Percentiles rank a stretch among this genome's conserved stretches.
These are phyloP conservation scores for Annona cherimola DNA, from an alignment of 164 flowering plant genomes.

Conservation along the genomic window DNA sequence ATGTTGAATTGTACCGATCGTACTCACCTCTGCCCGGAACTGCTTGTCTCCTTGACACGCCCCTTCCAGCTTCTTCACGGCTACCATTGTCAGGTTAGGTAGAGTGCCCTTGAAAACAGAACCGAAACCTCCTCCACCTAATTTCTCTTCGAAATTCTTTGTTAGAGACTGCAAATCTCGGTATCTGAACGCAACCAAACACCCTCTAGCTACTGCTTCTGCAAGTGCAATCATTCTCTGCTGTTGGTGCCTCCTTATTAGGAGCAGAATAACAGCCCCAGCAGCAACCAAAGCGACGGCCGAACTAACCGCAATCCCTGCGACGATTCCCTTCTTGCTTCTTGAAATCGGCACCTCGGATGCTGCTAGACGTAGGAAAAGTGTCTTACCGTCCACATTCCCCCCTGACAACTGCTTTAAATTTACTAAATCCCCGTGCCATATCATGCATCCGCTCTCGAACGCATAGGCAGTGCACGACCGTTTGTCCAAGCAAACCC, in stretches of 20 bases:
- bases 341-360: not conserved
- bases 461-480: slow-evolving; percentile 18
- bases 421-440: slow-evolving; percentile 13
- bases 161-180: slow-evolving; percentile 36
- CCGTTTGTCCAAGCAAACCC: slow-evolving; percentile 14
- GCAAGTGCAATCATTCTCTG: slow-evolving; percentile 3
- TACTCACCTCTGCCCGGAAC: slow-evolving; percentile 55
- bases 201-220: slow-evolving; percentile 28
- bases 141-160: slow-evolving; percentile 41
- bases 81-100: slow-evolving; percentile 30
- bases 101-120: slow-evolving; percentile 46
- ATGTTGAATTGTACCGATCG: slow-evolving; percentile 60
- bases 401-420: slow-evolving; percentile 1
- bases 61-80: slow-evolving; percentile 48
- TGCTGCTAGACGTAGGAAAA: not conserved
- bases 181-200: slow-evolving; percentile 31
- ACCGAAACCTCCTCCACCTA: slow-evolving; percentile 55
- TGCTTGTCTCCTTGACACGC: slow-evolving; percentile 53
- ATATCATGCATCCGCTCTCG: slow-evolving; percentile 6
- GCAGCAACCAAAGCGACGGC: slow-evolving; percentile 13
- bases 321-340: slow-evolving; percentile 6
- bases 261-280: not conserved
- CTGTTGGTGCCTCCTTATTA: slow-evolving; percentile 10
- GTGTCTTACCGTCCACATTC: not conserved
- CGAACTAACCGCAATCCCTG: slow-evolving; percentile 15